Evolutionary conservation across 2,329 filamentous ascomycete species (phyloP), one percentile per base, ranked within the genome.

Genomic region (Microdochium nivale): DNA sequence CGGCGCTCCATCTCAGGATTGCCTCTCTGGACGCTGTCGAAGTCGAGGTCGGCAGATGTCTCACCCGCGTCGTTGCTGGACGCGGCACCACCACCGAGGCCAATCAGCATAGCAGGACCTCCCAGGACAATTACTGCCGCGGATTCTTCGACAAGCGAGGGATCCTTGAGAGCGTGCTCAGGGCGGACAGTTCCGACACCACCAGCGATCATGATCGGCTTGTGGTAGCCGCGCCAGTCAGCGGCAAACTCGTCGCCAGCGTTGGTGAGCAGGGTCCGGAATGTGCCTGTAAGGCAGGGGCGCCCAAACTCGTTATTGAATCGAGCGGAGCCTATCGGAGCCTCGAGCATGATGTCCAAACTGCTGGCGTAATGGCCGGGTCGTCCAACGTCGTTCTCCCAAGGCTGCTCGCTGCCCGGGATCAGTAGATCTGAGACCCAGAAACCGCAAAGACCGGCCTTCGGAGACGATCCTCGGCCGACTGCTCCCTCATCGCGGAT

Each of bases 221-320:
- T 99, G 71, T 97, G 94, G 67, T 95, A 99, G 24, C 94, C 94
- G 59, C 92, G 81, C 63, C 89, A 80, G 59, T 95, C 90, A 21
- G 77, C 77, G 1, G 62, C 64, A 48, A 59, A 72, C 35, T 70
- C 67, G 54, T 79, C 74, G 40, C 80, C 80, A 52, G 87, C 77
- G 52, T 83, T 78, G 44, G 85, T 87, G 27, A 95, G 81, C 35
- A 99, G 78, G 1, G 94, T 99, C 54, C 92, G 80, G 76, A 99
- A 99, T 65, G 90, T 92, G 23, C 94, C 94, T 2, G 86, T 81
- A 13, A 95, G 86, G 63, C 86, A 90, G 33, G 94, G 92, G 35
- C 94, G 82, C 25, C 94, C 94, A 62, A 97, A 99, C 64, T 96
- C n/a, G 65, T 99, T 99, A 75, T 97, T 97, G 76, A 95, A 97